Evolutionary conservation across 257 asterid genomes (phyloP), one percentile per base, ranked within the genome.

Genomic region (Anisodus tanguticus): DNA sequence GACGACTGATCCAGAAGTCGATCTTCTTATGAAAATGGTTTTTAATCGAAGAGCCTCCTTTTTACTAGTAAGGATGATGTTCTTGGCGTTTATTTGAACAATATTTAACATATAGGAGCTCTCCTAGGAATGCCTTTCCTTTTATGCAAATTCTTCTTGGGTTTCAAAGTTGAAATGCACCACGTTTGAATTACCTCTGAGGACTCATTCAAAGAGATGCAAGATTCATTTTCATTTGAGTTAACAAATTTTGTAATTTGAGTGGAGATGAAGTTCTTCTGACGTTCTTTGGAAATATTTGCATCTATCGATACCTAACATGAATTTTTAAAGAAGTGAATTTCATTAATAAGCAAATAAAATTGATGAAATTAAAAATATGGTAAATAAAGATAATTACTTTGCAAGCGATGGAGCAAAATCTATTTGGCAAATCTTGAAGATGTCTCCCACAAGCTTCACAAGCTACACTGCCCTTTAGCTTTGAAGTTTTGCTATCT

Each of bases 371-470:
- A 70, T 7, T 4, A 3, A 13, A 57, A 53, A 43, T n/a, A 11
- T 3, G 4, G 22, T 6, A 43, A 31, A 7, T 22, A 12, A 11
- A 41, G 49, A 54, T 0, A 79, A 55, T 83, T 89, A 93, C 95
- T 84, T 92, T 92, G 97, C 98, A 93, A 67, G 94, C 93, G 57
- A 93, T 92, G n/a, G 97, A 93, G 79, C 98, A 93, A 86, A 90
- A 93, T 71, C 88, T 89, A 85, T 88, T 91, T 5, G 93, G 98
- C 62, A 88, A 84, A 79, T 93, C 98, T 89, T 93, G 98, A 9
- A 93, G 86, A 78, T 92, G 91, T 87, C 93, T 90, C 78, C 93
- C 93, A 87, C 98, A 93, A 68, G 94, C 88, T 84, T 90, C 89
- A 78, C 97, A 93, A 82, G 87, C 62, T 69, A 91, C 84, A 26